Conservation (phyloP, 75 land plant species). For the Selaginella moellendorffii region DNA sequence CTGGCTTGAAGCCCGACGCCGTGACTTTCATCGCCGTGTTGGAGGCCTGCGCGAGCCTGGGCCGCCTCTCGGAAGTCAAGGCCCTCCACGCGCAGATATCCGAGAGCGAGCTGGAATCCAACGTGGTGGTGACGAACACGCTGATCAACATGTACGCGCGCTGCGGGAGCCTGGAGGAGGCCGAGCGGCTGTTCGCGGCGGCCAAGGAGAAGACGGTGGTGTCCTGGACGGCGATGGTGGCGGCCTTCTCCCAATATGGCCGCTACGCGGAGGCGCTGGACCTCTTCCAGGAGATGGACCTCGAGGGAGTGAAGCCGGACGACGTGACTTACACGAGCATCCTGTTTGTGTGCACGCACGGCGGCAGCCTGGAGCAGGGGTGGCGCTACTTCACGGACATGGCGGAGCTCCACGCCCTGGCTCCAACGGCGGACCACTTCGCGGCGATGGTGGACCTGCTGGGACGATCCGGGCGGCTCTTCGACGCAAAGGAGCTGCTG, state of each 20-base stretch:
- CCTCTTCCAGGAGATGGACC: not conserved
- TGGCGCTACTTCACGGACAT: not conserved
- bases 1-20: not conserved
- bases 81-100: not conserved
- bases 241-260: not conserved
- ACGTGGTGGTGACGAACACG: not conserved
- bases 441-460: not conserved
- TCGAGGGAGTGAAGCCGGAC: constrained; percentile 1
- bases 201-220: not conserved
- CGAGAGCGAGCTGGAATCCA: not conserved
- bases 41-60: not conserved
- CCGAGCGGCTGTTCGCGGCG: not conserved
- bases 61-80: not conserved
- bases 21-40: not conserved
- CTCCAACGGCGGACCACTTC: not conserved
- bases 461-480: constrained; percentile 23
- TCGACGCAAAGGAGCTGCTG: constrained; percentile 32
- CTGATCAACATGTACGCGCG: not conserved
- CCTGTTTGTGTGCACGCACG: not conserved
- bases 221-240: not conserved
- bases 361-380: not conserved
- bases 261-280: not conserved
- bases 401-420: not conserved
- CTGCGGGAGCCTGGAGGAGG: constrained; percentile 1
- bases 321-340: not conserved